Percentiles rank a stretch among this genome's conserved stretches.
phyloP scores from a whole-genome alignment of 2,329 filamentous ascomycete species.

The Colletotrichum navitas region DNA sequence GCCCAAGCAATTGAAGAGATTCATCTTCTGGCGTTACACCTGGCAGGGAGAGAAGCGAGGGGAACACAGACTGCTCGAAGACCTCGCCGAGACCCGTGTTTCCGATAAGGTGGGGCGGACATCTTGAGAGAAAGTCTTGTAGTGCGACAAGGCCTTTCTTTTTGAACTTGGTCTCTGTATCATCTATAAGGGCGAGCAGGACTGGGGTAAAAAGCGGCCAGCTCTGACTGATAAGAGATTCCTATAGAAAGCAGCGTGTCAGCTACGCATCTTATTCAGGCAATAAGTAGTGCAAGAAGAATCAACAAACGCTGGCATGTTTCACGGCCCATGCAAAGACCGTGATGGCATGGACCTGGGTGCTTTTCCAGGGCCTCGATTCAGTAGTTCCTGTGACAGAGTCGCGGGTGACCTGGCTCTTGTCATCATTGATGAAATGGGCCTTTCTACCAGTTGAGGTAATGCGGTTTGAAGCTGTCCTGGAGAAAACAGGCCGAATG shows the following conservation, averaged over 20 bases:
- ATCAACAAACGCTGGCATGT: constrained; percentile 59
- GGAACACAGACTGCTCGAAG: constrained; percentile 77
- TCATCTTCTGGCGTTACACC: constrained; percentile 80
- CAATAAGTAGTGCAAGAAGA: background rate
- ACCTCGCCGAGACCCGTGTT: constrained; percentile 75
- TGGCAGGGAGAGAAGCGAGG: constrained; percentile 82
- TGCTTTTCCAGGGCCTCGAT: constrained; percentile 71
- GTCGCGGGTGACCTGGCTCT: background rate
- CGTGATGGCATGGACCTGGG: constrained; percentile 23
- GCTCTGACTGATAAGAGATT: constrained; percentile 60
- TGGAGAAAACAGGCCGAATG: constrained; percentile 76
- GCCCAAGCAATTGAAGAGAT: constrained; percentile 72
- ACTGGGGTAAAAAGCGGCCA: constrained; percentile 80
- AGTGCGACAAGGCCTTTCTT: constrained; percentile 68
- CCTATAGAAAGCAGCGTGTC: constrained; percentile 48
- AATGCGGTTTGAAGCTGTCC: constrained; percentile 64
- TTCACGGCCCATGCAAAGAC: constrained; percentile 73
- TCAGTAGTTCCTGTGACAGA: constrained; percentile 31
- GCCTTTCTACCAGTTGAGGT: constrained; percentile 70
- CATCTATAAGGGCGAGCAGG: constrained; percentile 77
- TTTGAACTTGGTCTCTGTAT: constrained; percentile 66
- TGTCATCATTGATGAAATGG: constrained; percentile 55
- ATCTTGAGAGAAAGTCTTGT: constrained; percentile 65
- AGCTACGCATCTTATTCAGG: constrained; percentile 15
- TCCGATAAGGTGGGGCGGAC: constrained; percentile 65